Conservation (phyloP, 1,284 basidiomycete genomes). For the Stereum hirsutum region DNA sequence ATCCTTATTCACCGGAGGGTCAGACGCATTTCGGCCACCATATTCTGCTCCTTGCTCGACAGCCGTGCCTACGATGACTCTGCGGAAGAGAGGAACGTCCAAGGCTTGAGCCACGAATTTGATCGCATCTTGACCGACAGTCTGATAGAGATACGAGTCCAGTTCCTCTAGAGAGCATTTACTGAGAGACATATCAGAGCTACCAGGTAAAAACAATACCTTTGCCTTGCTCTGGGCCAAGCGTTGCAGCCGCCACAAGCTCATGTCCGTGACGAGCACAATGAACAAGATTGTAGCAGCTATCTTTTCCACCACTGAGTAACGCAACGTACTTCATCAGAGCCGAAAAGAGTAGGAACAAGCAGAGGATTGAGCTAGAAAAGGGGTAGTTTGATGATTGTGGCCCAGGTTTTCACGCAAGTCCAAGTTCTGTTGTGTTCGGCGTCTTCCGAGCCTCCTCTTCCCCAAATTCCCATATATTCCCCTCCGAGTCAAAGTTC, state of each 20-base stretch:
- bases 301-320: constrained; percentile 97
- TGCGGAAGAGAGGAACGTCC: constrained; percentile 79
- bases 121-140: constrained; percentile 93
- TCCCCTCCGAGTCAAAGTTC: neutral
- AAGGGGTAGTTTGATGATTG: neutral
- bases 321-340: constrained; percentile 91
- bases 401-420: neutral
- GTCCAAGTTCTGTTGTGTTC: too few relatives aligned
- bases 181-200: neutral
- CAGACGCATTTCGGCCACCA: constrained; percentile 47
- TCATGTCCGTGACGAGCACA: constrained; percentile 84
- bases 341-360: constrained; percentile 1
- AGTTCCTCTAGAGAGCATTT: constrained; percentile 71
- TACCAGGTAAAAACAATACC: constrained; percentile 34
- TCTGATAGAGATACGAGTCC: constrained; percentile 98
- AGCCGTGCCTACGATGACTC: constrained; percentile 74
- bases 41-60: constrained; percentile 84
- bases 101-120: constrained; percentile 82
- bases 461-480: neutral
- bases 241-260: constrained; percentile 83
- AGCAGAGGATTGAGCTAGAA: neutral
- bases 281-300: constrained; percentile 93
- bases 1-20: constrained; percentile 45
- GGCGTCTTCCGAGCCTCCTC: too few relatives aligned
- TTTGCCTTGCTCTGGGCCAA: constrained; percentile 79